A percentile compares a stretch with the other conserved stretches of the same genome.
Evolutionary conservation across 2,329 filamentous ascomycete species (phyloP).

Genomic region (Sporothrix globosa): DNA sequence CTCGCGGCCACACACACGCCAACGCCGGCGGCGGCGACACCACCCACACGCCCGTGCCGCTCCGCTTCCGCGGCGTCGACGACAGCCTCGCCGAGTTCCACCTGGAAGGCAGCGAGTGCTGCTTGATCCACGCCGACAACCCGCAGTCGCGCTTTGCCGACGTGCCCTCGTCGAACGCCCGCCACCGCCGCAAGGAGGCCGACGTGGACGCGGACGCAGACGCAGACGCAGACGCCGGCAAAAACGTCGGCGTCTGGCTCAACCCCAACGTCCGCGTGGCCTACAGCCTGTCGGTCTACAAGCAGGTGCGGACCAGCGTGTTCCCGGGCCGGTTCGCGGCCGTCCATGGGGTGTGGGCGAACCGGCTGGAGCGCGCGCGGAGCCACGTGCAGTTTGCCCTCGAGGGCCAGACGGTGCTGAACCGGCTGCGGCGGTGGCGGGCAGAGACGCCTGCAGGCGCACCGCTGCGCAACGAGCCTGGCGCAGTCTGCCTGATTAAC

Average conservation of each 20-base stretch:
- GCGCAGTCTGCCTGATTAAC: constrained; percentile 58
- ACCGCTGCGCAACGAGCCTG: constrained; percentile 46
- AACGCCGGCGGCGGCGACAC: constrained; percentile 35
- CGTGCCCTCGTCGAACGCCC: background rate
- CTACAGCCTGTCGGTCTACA: constrained; percentile 61
- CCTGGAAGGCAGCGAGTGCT: constrained; percentile 78
- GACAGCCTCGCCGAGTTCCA: constrained; percentile 65
- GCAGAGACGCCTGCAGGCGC: constrained; percentile 43
- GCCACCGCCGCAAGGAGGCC: background rate
- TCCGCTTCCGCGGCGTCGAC: constrained; percentile 65
- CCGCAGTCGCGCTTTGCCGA: constrained; percentile 48
- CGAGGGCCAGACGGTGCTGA: constrained; percentile 46
- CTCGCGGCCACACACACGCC: too few species aligned
- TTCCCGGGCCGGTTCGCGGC: constrained; percentile 56
- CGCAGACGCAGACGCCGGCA: constrained; percentile 9
- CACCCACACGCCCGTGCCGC: constrained; percentile 38
- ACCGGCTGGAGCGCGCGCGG: constrained; percentile 55
- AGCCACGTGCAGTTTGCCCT: constrained; percentile 46
- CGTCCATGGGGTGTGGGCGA: constrained; percentile 61
- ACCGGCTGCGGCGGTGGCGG: constrained; percentile 49
- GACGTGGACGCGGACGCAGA: background rate
- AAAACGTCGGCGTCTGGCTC: constrained; percentile 61
- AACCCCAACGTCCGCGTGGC: constrained; percentile 72
- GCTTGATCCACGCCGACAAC: constrained; percentile 75
- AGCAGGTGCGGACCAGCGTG: constrained; percentile 48